Percentiles rank a stretch among this genome's conserved stretches.
These are phyloP conservation scores for Waitea zeae DNA, from an alignment of 1,284 basidiomycete genomes.

Conservation along the genomic window DNA sequence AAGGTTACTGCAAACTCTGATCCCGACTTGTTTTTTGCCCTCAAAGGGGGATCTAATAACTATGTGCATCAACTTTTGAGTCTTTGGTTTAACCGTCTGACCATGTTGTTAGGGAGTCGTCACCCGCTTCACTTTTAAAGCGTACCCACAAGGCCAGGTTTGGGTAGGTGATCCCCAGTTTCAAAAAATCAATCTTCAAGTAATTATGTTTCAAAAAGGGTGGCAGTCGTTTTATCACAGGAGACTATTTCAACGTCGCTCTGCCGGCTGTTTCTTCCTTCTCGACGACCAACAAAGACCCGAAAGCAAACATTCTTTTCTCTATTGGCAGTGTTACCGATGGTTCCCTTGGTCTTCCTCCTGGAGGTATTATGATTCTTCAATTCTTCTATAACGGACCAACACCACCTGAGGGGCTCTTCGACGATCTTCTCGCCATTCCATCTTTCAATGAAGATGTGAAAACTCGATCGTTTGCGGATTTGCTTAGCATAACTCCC, in stretches of 20 bases:
- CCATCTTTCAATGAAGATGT: conserved; percentile 12
- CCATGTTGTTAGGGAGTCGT: background rate
- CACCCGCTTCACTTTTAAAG: background rate
- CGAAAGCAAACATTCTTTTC: background rate
- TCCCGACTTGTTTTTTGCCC: background rate
- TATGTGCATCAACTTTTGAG: background rate
- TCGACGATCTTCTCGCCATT: conserved; percentile 22
- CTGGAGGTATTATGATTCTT: too few species aligned
- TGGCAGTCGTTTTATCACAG: background rate
- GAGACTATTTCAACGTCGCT: background rate
- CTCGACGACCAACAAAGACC: background rate
- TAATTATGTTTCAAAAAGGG: background rate
- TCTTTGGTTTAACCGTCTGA: background rate
- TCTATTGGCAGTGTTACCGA: background rate
- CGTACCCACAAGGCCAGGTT: background rate
- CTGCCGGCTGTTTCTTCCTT: background rate
- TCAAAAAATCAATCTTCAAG: background rate
- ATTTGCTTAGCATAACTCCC: conserved; percentile 21
- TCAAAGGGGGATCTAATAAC: background rate
- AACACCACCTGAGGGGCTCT: conserved; percentile 21
- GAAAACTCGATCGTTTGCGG: conserved; percentile 18
- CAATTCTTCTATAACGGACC: conserved; percentile 25
- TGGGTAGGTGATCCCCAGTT: background rate
- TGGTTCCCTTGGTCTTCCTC: background rate
- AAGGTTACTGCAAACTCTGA: conserved; percentile 5